Evolutionary conservation across 2,329 filamentous ascomycete genomes (phyloP), one percentile per base, ranked within the genome.

Genomic region (Harringtonia lauricola): DNA sequence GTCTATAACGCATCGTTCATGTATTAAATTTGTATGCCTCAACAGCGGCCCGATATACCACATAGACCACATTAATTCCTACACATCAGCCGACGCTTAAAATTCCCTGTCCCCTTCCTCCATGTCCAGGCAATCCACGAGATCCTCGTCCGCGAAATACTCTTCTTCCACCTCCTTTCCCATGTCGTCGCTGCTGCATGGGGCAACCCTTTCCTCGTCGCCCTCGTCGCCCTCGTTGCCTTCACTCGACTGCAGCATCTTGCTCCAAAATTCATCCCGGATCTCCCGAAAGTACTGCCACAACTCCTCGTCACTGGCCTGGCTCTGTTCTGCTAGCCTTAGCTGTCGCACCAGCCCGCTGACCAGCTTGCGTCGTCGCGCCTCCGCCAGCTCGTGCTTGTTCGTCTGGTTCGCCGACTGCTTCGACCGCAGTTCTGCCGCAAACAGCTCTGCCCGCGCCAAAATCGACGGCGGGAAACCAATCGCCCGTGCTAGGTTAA

Each of bases 401-500:
- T 74, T 71, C 9, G 28, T 41, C 14, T 22, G 30, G 24, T 46
- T 46, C 76, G 67, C 19, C 81, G 61, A 7, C 76, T 71, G 14
- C 78, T 65, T 50, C 70, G 65, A 62, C 34, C 79, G 70, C 8
- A 95, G 63, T 19, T 72, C 71, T 3, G 68, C 66, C 0, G 84
- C 79, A 5, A 92, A 78, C 0, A 64, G 56, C 48, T 83, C 77
- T 0, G 89, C 90, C 28, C 74, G 69, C 8, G 80, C 64, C 3
- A 94, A 65, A 3, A 95, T 76, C 1, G 64, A 62, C 0, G 70
- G 58, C 0, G 90, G 87, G 8, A 95, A 71, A 1, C 83, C 80
- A 21, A 92, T 70, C 0, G 87, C 74, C 28, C 77, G 76, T 0
- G 90, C 88, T 4, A 95, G 71, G 1, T 80, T 72, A n/a, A 95